These are phyloP conservation scores for Waltergamsia citrina DNA, from an alignment of 2,329 filamentous ascomycete genomes.

Conservation along the genomic window DNA sequence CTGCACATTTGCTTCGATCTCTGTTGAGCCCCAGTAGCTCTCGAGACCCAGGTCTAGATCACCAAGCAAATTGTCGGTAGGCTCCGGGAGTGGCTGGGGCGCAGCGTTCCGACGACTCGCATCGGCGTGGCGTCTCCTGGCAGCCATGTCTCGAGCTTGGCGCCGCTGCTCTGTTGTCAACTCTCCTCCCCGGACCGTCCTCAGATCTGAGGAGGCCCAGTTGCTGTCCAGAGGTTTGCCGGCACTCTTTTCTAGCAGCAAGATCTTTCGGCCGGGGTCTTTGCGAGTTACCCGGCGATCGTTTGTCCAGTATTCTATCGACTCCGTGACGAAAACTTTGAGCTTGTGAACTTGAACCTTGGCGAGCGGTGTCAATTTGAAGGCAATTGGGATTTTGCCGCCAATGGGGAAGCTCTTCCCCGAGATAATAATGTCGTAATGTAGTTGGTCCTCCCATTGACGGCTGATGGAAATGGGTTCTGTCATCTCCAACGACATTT, in stretches of 20 bases:
- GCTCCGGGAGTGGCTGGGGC: slow-evolving; percentile 35
- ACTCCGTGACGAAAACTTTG: slow-evolving; percentile 85
- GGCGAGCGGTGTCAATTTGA: slow-evolving; percentile 84
- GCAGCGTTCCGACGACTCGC: slow-evolving; percentile 29
- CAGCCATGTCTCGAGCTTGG: slow-evolving; percentile 36
- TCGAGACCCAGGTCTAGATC: slow-evolving; percentile 64
- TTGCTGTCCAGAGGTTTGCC: slow-evolving; percentile 65
- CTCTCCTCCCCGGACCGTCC: slow-evolving; percentile 72
- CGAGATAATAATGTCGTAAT: slow-evolving; percentile 93
- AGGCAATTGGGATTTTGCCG: slow-evolving; percentile 80
- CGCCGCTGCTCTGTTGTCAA: slow-evolving; percentile 41
- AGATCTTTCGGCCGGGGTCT: slow-evolving; percentile 74
- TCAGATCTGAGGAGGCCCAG: slow-evolving; percentile 67
- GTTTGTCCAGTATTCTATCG: slow-evolving; percentile 82
- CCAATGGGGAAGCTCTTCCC: slow-evolving; percentile 91
- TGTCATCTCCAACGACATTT: slow-evolving; percentile 80
- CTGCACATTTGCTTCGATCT: slow-evolving; percentile 91
- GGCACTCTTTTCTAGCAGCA: slow-evolving; percentile 80
- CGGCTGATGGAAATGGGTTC: slow-evolving; percentile 91
- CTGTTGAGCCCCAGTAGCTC: slow-evolving; percentile 73
- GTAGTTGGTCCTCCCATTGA: slow-evolving; percentile 90
- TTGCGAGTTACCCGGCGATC: slow-evolving; percentile 78
- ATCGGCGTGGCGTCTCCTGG: slow-evolving; percentile 42
- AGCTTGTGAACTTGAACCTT: slow-evolving; percentile 91
- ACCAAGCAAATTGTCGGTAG: slow-evolving; percentile 65